Conservation (phyloP, 352 stramenopile genomes). For the Phytophthora kernoviae region DNA sequence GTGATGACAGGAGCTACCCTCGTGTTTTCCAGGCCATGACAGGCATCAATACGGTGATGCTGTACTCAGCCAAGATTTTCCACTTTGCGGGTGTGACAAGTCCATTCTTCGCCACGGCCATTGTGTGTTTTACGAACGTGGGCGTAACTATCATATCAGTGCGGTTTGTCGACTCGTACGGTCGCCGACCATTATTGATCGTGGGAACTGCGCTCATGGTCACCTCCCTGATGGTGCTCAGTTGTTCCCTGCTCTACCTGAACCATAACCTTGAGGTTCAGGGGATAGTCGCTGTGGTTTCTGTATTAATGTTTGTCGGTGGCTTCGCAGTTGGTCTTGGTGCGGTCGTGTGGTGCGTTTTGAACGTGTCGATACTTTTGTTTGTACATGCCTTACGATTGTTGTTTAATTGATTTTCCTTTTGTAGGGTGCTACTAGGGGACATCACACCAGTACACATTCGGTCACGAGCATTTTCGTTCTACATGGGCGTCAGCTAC, state of each 20-base stretch:
- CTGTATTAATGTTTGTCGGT: constrained; percentile 80
- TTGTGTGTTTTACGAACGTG: constrained; percentile 80
- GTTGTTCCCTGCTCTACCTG: constrained; percentile 66
- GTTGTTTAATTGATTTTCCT: constrained; percentile 1
- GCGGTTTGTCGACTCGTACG: constrained; percentile 75
- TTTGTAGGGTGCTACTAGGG: constrained; percentile 75
- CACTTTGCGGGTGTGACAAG: constrained; percentile 88
- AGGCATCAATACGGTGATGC: constrained; percentile 92
- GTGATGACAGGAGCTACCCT: constrained; percentile 65
- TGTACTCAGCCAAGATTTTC: constrained; percentile 93
- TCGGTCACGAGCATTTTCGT: constrained; percentile 76
- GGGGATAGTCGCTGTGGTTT: constrained; percentile 70
- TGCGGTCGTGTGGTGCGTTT: constrained; percentile 72
- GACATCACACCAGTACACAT: constrained; percentile 91
- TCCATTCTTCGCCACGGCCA: constrained; percentile 79
- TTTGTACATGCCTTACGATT: constrained; percentile 12
- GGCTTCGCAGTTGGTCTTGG: constrained; percentile 88
- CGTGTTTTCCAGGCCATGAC: constrained; percentile 90
- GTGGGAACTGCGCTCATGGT: constrained; percentile 79
- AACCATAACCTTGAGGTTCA: constrained; percentile 54
- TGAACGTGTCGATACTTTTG: constrained; percentile 30
- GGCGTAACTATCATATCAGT: constrained; percentile 80
- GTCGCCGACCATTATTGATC: constrained; percentile 75
- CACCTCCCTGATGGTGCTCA: constrained; percentile 65
- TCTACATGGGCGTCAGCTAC: constrained; percentile 89